phyloP scores from a whole-genome alignment of 371 early-diverging fungal species.

The Mycotypha africana region DNA sequence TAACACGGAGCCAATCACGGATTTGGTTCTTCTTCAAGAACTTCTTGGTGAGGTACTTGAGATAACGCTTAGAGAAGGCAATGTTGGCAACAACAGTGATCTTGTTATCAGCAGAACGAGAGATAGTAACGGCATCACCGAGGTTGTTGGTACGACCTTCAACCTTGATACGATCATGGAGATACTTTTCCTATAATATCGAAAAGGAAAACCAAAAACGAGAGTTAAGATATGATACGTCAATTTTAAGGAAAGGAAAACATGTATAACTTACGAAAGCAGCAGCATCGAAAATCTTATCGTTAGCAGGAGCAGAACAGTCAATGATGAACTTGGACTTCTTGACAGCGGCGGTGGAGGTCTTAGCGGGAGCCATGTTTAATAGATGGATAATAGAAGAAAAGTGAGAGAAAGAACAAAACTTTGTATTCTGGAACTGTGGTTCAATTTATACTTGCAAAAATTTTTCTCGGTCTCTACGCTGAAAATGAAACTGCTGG shows the following conservation, averaged over 20 bases:
- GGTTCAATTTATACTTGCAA: background rate
- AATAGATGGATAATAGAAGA: too few species aligned
- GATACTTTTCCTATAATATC: slow-evolving; percentile 79
- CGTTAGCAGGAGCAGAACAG: slow-evolving; percentile 88
- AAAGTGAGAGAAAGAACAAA: slow-evolving; percentile 21
- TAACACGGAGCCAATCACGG: slow-evolving; percentile 97
- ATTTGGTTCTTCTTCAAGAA: slow-evolving; percentile 99
- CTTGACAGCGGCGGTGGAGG: slow-evolving; percentile 34
- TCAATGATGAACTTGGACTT: slow-evolving; percentile 86
- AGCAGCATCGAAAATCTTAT: slow-evolving; percentile 95
- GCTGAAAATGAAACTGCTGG: too few species aligned
- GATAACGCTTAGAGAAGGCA: slow-evolving; percentile 95
- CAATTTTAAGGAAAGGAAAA: background rate
- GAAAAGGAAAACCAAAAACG: background rate
- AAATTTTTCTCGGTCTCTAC: slow-evolving; percentile 5
- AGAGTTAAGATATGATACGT: background rate
- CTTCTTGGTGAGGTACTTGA: slow-evolving; percentile 99
- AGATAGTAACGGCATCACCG: slow-evolving; percentile 79
- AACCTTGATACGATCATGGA: slow-evolving; percentile 98
- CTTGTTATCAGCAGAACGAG: slow-evolving; percentile 70
- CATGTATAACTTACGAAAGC: slow-evolving; percentile 68
- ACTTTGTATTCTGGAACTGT: background rate
- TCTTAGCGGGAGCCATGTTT: slow-evolving; percentile 46
- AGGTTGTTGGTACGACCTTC: slow-evolving; percentile 95
- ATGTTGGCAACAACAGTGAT: slow-evolving; percentile 75